A percentile compares a stretch with the other conserved stretches of the same genome.
Evolutionary conservation across 352 stramenopile species (phyloP).

Genomic region (Pythium volutum): DNA sequence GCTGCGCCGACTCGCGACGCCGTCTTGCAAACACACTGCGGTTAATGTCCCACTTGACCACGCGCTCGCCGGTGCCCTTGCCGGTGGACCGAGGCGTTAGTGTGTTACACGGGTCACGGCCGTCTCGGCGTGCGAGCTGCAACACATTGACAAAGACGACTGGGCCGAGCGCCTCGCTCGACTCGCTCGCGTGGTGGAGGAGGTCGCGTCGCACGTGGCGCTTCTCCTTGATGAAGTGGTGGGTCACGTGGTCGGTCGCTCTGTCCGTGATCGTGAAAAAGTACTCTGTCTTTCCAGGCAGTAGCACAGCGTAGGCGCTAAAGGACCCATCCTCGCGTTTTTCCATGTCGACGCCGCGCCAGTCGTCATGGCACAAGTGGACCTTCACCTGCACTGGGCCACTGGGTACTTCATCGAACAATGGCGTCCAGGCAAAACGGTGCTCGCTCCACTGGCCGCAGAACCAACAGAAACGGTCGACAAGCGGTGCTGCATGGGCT

Average conservation of each 20-base stretch:
- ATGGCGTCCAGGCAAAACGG: constrained; percentile 63
- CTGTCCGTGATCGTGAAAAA: constrained; percentile 57
- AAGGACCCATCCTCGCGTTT: constrained; percentile 53
- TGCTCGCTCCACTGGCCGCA: constrained; percentile 74
- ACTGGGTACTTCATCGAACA: constrained; percentile 34
- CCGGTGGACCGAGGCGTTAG: constrained; percentile 53
- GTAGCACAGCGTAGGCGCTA: constrained; percentile 56
- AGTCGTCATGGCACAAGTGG: constrained; percentile 71
- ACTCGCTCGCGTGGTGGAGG: constrained; percentile 6
- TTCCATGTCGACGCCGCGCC: constrained; percentile 65
- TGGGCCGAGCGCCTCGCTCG: constrained; percentile 24
- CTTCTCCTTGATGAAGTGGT: constrained; percentile 54
- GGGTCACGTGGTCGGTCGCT: constrained; percentile 24
- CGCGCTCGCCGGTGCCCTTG: constrained; percentile 34
- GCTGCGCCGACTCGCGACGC: constrained; percentile 53
- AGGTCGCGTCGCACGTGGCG: constrained; percentile 28
- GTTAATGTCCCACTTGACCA: constrained; percentile 72
- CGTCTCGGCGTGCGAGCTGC: constrained; percentile 47
- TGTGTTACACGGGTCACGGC: constrained; percentile 68
- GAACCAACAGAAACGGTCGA: constrained; percentile 78
- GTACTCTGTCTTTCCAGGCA: constrained; percentile 71
- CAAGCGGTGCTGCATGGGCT: constrained; percentile 41
- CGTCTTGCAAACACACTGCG: constrained; percentile 69
- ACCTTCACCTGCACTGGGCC: constrained; percentile 42
- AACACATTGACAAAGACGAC: constrained; percentile 55